phyloP scores from a whole-genome alignment of 805 yeast genomes.

The Candida xyloterini region DNA sequence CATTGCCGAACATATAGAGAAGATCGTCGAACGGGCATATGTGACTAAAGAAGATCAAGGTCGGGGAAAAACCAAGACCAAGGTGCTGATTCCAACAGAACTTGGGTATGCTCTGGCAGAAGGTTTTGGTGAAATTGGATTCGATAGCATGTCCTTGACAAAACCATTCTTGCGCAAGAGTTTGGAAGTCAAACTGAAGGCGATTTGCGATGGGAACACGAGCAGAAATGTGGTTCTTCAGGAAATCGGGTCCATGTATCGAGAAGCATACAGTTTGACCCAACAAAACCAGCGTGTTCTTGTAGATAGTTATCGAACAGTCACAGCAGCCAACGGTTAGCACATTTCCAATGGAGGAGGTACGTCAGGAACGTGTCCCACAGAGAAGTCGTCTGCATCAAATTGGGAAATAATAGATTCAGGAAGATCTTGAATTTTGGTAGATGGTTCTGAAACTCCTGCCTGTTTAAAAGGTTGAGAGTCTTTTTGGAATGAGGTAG shows the following conservation, averaged over 20 bases:
- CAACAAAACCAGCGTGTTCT: conserved; percentile 39
- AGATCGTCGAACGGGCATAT: conserved; percentile 66
- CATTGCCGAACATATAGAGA: conserved; percentile 94
- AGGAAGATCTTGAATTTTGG: conserved; percentile 38
- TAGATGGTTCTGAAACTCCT: conserved; percentile 22
- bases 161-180: conserved; percentile 84
- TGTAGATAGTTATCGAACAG: conserved; percentile 32
- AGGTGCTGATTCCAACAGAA: conserved; percentile 67
- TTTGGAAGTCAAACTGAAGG: conserved; percentile 63
- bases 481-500: neutral
- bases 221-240: conserved; percentile 51
- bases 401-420: conserved; percentile 47
- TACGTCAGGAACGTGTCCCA: conserved; percentile 68
- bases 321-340: conserved; percentile 18
- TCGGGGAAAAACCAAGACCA: conserved; percentile 36
- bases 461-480: conserved; percentile 19
- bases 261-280: conserved; percentile 55
- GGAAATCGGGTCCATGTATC: conserved; percentile 55
- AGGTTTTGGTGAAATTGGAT: conserved; percentile 78
- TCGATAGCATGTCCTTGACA: conserved; percentile 69
- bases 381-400: conserved; percentile 41
- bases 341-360: conserved; percentile 62
- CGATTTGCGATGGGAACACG: conserved; percentile 64
- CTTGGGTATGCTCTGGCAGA: conserved; percentile 85
- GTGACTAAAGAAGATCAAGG: conserved; percentile 43